Percentiles rank a stretch among this genome's conserved stretches.
phyloP scores from a whole-genome alignment of 345 rosid species.

The Citrus sinensis region DNA sequence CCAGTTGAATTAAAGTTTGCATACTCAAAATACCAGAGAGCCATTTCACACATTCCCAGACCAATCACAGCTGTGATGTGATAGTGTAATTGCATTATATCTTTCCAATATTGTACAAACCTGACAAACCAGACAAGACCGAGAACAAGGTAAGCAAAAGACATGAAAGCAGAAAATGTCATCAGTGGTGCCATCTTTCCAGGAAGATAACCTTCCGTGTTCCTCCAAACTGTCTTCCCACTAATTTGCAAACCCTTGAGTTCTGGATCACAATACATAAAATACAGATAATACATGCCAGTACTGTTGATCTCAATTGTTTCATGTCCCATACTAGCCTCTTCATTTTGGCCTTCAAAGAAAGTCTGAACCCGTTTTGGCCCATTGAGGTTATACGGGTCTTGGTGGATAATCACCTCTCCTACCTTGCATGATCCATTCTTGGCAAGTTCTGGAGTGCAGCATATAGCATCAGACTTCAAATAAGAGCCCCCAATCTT shows the following conservation, averaged over 20 bases:
- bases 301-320: conserved; percentile 31
- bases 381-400: conserved; percentile 15
- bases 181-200: conserved; percentile 45
- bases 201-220: conserved; percentile 40
- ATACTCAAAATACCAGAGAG: conserved; percentile 39
- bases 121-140: conserved; percentile 42
- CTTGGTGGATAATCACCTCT: conserved; percentile 37
- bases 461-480: conserved; percentile 34
- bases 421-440: conserved; percentile 38
- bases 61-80: conserved; percentile 39
- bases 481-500: conserved; percentile 34
- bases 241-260: conserved; percentile 24
- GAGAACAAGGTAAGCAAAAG: conserved; percentile 34
- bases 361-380: conserved; percentile 34
- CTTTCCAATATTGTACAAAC: conserved; percentile 36
- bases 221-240: conserved; percentile 46
- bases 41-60: conserved; percentile 51
- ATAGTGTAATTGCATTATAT: conserved; percentile 34
- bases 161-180: conserved; percentile 38
- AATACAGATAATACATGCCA: conserved; percentile 46
- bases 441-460: conserved; percentile 30
- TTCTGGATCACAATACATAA: conserved; percentile 43
- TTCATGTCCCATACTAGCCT: conserved; percentile 32
- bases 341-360: conserved; percentile 40
- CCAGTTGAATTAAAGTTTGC: conserved; percentile 38